Evolutionary conservation across 1,284 basidiomycete species (phyloP).

Genomic region (Boletus smithii): DNA sequence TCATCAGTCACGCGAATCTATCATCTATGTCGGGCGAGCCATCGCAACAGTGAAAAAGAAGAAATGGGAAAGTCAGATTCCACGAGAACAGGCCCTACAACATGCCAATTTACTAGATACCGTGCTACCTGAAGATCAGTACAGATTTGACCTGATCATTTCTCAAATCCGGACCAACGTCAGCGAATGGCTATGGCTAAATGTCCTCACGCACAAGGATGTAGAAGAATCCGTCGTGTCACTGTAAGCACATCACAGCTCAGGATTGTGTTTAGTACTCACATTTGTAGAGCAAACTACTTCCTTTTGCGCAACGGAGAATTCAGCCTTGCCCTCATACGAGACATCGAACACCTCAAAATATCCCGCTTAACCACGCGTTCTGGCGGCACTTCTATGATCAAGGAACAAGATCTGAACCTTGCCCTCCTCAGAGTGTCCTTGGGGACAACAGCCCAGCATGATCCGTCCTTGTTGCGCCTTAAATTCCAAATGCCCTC

Average conservation of each 20-base stretch:
- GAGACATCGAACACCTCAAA: slow-evolving; percentile 79
- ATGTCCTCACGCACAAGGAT: slow-evolving; percentile 80
- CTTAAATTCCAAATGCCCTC: slow-evolving; percentile 73
- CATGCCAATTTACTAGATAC: slow-evolving; percentile 63
- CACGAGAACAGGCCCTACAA: slow-evolving; percentile 57
- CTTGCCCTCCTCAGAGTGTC: slow-evolving; percentile 79
- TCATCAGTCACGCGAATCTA: slow-evolving; percentile 69
- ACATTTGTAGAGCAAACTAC: slow-evolving; percentile 62
- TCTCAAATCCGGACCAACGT: slow-evolving; percentile 64
- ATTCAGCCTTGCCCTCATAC: slow-evolving; percentile 75
- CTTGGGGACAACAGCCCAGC: slow-evolving; percentile 79
- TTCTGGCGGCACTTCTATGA: slow-evolving; percentile 65
- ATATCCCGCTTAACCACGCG: slow-evolving; percentile 68
- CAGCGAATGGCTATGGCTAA: slow-evolving; percentile 89
- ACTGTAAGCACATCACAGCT: slow-evolving; percentile 45
- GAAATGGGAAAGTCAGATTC: slow-evolving; percentile 75
- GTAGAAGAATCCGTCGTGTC: slow-evolving; percentile 75
- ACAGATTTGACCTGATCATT: slow-evolving; percentile 72
- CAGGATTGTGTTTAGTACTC: slow-evolving; percentile 20
- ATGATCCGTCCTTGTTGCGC: slow-evolving; percentile 67
- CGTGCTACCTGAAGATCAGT: slow-evolving; percentile 69
- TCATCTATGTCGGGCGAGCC: slow-evolving; percentile 83
- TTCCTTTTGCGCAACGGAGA: slow-evolving; percentile 87
- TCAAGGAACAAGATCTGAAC: slow-evolving; percentile 83
- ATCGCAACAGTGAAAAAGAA: slow-evolving; percentile 79